phyloP scores from a whole-genome alignment of 129 eudicot species.

The carrot (Daucus carota) region DH1_v3.0 NC_030387.2:39595001-39595500 shows the following conservation, averaged over 20 bases:
- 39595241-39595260: constrained; percentile 12
- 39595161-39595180: not conserved
- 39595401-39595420: not conserved
- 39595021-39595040: not conserved
- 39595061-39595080: not conserved
- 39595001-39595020: not conserved
- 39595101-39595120: not conserved
- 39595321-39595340: constrained; percentile 71
- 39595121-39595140: not conserved
- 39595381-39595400: not conserved
- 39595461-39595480: not conserved
- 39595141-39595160: not conserved
- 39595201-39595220: not conserved
- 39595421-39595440: not conserved
- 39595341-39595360: not conserved
- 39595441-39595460: not conserved
- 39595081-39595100: not conserved
- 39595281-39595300: constrained; percentile 94
- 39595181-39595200: not conserved
- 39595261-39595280: constrained; percentile 67
- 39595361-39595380: not conserved
- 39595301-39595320: constrained; percentile 84
- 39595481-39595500: not conserved
- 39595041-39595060: not conserved
- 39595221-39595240: not conserved